Base-by-base conservation (phyloP, 2,329 filamentous ascomycete genomes). In the Cladosporium colombiae region DNA sequence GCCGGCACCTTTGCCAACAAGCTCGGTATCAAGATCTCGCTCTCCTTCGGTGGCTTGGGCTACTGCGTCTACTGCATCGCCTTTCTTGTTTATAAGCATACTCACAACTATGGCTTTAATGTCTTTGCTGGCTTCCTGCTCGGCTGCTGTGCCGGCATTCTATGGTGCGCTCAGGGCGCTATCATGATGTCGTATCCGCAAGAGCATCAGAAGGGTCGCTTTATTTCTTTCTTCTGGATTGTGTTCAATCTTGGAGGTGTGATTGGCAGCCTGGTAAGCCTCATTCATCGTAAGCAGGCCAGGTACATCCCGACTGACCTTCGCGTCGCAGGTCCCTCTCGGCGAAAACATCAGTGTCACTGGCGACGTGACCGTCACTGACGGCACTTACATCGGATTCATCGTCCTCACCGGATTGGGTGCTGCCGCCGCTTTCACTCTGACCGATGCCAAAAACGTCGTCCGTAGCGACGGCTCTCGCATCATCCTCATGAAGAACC, bases 141-240 rank as follows among this genome's bases (percentile, higher is more conserved):
- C 57, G 91, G 91, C 78, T 80, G 92, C 64, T 93, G 91, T 74
- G 91, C 91, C 55, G 91, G 89, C 74, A 83, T 94, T 50, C 82
- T 95, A 44, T 95, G 91, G 91, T 89, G 89, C 37, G 91, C 89
- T 1, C 91, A 94, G 79, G 91, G 91, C 67, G 88, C 90, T 67
- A 91, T 93, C 74, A 93, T 94, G 89, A 94, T 96, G 88, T 88
- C 91, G 46, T 97, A 97, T 77, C 93, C 93, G 1, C 83, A 86
- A 25, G 93, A 97, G 79, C 78, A 86, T 35, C 86, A 87, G 69
- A 97, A 97, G 83, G 93, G 93, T 52, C 88, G 89, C 67, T 97
- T 92, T 78, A 96, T 97, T 77, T 91, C 91, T 68, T 89, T 88
- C 81, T 97, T 97, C 80, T 97, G 93, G 93, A 88, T 93, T 77